A percentile compares a stretch with the other conserved stretches of the same genome.
These are phyloP conservation scores for Xylaria digitata DNA, from an alignment of 2,329 filamentous ascomycete genomes.

Conservation along the genomic window DNA sequence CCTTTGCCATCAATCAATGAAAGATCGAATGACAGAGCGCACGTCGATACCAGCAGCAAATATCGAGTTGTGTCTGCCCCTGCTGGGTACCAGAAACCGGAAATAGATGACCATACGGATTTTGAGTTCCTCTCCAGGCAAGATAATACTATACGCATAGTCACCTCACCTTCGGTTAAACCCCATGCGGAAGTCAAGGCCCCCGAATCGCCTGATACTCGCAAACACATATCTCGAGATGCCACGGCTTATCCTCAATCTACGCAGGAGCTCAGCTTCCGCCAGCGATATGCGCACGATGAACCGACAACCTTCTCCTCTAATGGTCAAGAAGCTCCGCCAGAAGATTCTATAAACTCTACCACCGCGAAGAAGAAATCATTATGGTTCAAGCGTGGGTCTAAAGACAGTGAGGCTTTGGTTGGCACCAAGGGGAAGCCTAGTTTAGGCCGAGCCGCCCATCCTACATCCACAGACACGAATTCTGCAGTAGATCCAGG, in stretches of 20 bases:
- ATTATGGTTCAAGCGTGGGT: conserved; percentile 64
- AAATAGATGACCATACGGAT: conserved; percentile 51
- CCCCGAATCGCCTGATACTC: conserved; percentile 56
- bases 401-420: conserved; percentile 53
- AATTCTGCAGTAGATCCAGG: conserved; percentile 40
- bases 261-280: conserved; percentile 40
- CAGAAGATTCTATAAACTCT: conserved; percentile 37
- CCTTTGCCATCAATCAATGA: conserved; percentile 63
- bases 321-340: conserved; percentile 39
- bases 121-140: conserved; percentile 60
- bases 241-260: conserved; percentile 28
- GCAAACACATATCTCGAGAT: conserved; percentile 52
- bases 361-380: conserved; percentile 58
- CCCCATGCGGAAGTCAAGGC: conserved; percentile 49
- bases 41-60: conserved; percentile 48
- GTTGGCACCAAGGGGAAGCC: conserved; percentile 32
- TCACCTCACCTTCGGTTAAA: conserved; percentile 59
- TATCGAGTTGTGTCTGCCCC: conserved; percentile 61
- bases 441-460: conserved; percentile 36
- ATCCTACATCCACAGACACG: conserved; percentile 39
- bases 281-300: conserved; percentile 47
- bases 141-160: conserved; percentile 66
- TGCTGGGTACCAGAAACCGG: conserved; percentile 37
- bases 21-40: conserved; percentile 46
- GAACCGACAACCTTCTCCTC: conserved; percentile 28